These are phyloP conservation scores for Podaxis sp. DNA, from an alignment of 768 basidiomycete genomes.

Conservation along the genomic window DNA sequence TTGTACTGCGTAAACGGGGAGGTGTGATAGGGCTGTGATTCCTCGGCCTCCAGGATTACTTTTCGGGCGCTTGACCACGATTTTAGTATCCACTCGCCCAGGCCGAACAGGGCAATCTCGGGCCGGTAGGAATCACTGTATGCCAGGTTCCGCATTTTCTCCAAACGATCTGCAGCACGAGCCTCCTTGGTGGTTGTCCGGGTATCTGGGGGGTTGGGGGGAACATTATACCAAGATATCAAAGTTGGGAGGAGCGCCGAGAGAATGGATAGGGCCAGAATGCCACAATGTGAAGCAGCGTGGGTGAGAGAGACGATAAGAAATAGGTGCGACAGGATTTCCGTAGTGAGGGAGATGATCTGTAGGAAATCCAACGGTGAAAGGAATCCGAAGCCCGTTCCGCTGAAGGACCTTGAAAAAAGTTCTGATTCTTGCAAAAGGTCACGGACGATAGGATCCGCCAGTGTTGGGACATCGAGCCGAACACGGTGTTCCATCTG, in stretches of 20 bases:
- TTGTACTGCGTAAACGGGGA: conserved; percentile 58
- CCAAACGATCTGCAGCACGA: conserved; percentile 67
- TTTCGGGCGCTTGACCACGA: conserved; percentile 71
- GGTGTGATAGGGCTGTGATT: conserved; percentile 35
- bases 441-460: conserved; percentile 72
- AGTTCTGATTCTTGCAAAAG: conserved; percentile 85
- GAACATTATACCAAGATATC: conserved; percentile 48
- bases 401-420: conserved; percentile 79
- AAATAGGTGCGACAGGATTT: conserved; percentile 70
- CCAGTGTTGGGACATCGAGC: conserved; percentile 76
- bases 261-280: conserved; percentile 59
- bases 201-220: conserved; percentile 41
- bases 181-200: conserved; percentile 55
- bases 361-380: conserved; percentile 81
- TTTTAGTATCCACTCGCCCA: conserved; percentile 82
- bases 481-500: conserved; percentile 77
- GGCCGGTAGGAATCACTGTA: conserved; percentile 76
- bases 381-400: conserved; percentile 74
- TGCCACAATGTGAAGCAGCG: conserved; percentile 52
- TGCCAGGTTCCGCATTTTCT: conserved; percentile 72
- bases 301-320: conserved; percentile 66
- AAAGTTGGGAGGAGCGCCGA: conserved; percentile 63
- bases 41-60: conserved; percentile 56
- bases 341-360: conserved; percentile 67
- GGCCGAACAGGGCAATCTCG: conserved; percentile 79